Conservation (phyloP, 805 yeast genomes). For the Maudiozyma pseudohumilis region DNA sequence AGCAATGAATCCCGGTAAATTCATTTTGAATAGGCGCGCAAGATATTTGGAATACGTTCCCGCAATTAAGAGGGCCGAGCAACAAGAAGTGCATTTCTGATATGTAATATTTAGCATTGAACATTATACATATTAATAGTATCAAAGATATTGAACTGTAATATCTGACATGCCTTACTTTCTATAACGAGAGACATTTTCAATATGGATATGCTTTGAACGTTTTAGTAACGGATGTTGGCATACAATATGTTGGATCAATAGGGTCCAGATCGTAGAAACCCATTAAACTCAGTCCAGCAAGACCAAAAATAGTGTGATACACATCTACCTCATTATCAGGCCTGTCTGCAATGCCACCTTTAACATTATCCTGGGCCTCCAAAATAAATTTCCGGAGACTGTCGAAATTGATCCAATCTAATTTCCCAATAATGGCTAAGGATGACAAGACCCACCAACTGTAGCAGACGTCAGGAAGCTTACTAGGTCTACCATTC, state of each 20-base stretch:
- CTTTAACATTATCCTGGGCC: slow-evolving; percentile 68
- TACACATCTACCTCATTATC: slow-evolving; percentile 88
- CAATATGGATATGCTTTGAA: slow-evolving; percentile 32
- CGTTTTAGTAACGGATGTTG: slow-evolving; percentile 32
- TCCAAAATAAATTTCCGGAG: slow-evolving; percentile 57
- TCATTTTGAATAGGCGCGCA: slow-evolving; percentile 39
- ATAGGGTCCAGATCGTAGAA: slow-evolving; percentile 48
- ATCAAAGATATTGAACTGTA: no score
- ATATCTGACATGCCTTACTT: no score
- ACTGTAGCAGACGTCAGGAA: slow-evolving; percentile 95
- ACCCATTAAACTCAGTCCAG: slow-evolving; percentile 76
- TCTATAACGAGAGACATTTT: no score
- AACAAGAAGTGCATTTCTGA: slow-evolving; percentile 37
- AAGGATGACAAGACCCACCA: slow-evolving; percentile 93
- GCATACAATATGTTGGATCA: slow-evolving; percentile 85
- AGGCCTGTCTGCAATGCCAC: slow-evolving; percentile 90
- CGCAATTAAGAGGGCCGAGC: slow-evolving; percentile 40
- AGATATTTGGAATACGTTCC: slow-evolving; percentile 71
- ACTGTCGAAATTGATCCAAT: slow-evolving; percentile 67
- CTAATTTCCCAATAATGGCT: slow-evolving; percentile 50
- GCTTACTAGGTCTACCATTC: slow-evolving; percentile 91
- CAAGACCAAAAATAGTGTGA: slow-evolving; percentile 84
- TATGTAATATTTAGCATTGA: no score
- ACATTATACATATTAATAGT: no score
- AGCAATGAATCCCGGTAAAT: slow-evolving; percentile 60